A percentile compares a stretch with the other conserved stretches of the same genome.
Conservation (phyloP, 495 filamentous ascomycete species). For the Filosporella fistucella region DNA sequence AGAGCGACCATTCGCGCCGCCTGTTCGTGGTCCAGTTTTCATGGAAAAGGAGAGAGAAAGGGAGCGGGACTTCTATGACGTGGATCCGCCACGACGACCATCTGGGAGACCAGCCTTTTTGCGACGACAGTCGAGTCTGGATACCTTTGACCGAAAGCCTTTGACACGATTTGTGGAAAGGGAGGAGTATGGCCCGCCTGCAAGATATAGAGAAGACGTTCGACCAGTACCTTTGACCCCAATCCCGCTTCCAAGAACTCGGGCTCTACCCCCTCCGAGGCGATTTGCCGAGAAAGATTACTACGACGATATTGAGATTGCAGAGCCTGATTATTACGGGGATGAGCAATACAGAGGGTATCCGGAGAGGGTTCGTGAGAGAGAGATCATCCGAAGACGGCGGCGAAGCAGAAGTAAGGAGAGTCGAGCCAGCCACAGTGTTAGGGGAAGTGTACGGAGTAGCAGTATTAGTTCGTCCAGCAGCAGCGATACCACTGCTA, state of each 20-base stretch:
- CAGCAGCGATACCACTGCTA: constrained; percentile 30
- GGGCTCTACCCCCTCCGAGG: constrained; percentile 34
- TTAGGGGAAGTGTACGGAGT: constrained; percentile 39
- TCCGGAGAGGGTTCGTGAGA: constrained; percentile 49
- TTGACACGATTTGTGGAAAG: constrained; percentile 35
- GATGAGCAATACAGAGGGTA: constrained; percentile 63
- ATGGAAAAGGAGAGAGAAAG: constrained; percentile 46
- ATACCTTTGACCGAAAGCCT: constrained; percentile 68
- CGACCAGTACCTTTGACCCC: constrained; percentile 28
- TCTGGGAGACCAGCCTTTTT: constrained; percentile 52
- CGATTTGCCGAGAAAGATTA: constrained; percentile 47
- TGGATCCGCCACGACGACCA: constrained; percentile 33
- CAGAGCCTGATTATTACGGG: constrained; percentile 61
- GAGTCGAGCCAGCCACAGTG: constrained; percentile 29
- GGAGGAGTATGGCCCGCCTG: constrained; percentile 41
- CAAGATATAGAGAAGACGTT: constrained; percentile 39
- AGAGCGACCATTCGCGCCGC: constrained; percentile 24
- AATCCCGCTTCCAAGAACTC: constrained; percentile 31
- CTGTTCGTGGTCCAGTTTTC: constrained; percentile 24
- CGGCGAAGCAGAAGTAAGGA: constrained; percentile 33
- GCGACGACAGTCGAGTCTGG: constrained; percentile 63
- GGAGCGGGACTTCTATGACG: constrained; percentile 22
- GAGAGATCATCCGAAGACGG: constrained; percentile 38
- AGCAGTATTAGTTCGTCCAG: constrained; percentile 32
- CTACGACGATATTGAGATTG: constrained; percentile 62